These are phyloP conservation scores for Candida dajiaensis DNA, from an alignment of 805 yeast genomes.

Conservation along the genomic window DNA sequence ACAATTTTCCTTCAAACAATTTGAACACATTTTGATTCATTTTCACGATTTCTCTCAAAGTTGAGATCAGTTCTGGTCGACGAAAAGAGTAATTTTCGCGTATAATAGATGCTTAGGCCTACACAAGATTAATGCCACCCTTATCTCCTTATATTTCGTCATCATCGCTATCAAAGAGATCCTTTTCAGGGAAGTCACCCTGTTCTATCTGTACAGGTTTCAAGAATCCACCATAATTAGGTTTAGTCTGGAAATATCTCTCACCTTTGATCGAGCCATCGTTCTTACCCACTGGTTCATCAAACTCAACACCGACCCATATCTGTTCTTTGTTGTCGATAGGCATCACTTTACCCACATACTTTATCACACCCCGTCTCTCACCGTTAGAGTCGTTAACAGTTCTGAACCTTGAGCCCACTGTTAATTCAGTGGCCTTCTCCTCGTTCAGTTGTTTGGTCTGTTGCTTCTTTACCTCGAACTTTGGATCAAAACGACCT, in stretches of 20 bases:
- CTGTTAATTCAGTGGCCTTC: slow-evolving; percentile 29
- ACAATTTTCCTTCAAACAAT: no score
- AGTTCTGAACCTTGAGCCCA: slow-evolving; percentile 52
- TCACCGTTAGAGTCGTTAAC: slow-evolving; percentile 38
- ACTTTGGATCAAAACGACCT: slow-evolving; percentile 67
- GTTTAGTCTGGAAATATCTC: slow-evolving; percentile 49
- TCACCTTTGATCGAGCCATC: slow-evolving; percentile 67
- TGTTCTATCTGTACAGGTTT: slow-evolving; percentile 62
- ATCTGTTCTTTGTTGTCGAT: slow-evolving; percentile 42
- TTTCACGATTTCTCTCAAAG: neutral
- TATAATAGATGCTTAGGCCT: neutral
- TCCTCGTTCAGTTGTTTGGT: slow-evolving; percentile 23
- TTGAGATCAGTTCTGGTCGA: neutral
- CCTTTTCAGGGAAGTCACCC: slow-evolving; percentile 56
- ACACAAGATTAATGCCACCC: neutral
- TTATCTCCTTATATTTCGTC: slow-evolving; percentile 32
- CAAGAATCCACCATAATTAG: slow-evolving; percentile 71
- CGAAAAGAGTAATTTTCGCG: neutral
- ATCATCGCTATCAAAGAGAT: slow-evolving; percentile 40
- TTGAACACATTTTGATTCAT: neutral
- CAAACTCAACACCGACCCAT: slow-evolving; percentile 87
- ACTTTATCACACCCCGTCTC: slow-evolving; percentile 67
- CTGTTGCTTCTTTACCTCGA: slow-evolving; percentile 25
- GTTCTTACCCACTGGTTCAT: slow-evolving; percentile 83
- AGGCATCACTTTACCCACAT: slow-evolving; percentile 60